phyloP scores from a whole-genome alignment of 805 yeast genomes.

The Nakazawaea siamensis region DNA sequence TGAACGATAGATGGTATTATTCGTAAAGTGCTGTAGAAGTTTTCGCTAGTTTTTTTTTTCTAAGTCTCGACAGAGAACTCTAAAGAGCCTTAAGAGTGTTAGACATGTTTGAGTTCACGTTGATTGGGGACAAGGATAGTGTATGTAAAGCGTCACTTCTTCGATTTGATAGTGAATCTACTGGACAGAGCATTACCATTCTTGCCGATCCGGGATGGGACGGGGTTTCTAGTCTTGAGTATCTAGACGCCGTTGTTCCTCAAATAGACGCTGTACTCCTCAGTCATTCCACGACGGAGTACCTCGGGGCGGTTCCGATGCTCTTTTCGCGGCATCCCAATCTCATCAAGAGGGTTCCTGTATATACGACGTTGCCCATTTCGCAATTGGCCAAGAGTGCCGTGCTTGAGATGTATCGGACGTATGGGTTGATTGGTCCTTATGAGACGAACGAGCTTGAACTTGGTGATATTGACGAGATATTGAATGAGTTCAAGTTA shows the following conservation, averaged over 20 bases:
- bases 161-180: slow-evolving; percentile 24
- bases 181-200: slow-evolving; percentile 42
- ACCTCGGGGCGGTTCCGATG: slow-evolving; percentile 70
- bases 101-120: slow-evolving; percentile 11
- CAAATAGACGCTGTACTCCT: slow-evolving; percentile 62
- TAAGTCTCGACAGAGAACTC: too few species aligned
- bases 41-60: too few species aligned
- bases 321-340: slow-evolving; percentile 50
- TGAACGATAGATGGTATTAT: too few species aligned
- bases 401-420: slow-evolving; percentile 74
- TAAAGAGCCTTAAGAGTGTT: too few species aligned
- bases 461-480: slow-evolving; percentile 62
- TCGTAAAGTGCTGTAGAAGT: too few species aligned
- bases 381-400: slow-evolving; percentile 78
- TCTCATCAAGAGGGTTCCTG: slow-evolving; percentile 56
- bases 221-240: slow-evolving; percentile 35
- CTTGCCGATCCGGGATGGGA: slow-evolving; percentile 76
- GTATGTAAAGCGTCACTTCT: slow-evolving; percentile 37
- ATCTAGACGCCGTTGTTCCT: slow-evolving; percentile 32
- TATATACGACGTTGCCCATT: slow-evolving; percentile 87
- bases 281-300: slow-evolving; percentile 82
- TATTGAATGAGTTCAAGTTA: slow-evolving; percentile 51
- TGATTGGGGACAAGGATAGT: slow-evolving; percentile 8
- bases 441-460: slow-evolving; percentile 48
- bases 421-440: slow-evolving; percentile 72